These are phyloP conservation scores for Dalechampia spathulata DNA, from an alignment of 441 rosid genomes.

Conservation along the genomic window DNA sequence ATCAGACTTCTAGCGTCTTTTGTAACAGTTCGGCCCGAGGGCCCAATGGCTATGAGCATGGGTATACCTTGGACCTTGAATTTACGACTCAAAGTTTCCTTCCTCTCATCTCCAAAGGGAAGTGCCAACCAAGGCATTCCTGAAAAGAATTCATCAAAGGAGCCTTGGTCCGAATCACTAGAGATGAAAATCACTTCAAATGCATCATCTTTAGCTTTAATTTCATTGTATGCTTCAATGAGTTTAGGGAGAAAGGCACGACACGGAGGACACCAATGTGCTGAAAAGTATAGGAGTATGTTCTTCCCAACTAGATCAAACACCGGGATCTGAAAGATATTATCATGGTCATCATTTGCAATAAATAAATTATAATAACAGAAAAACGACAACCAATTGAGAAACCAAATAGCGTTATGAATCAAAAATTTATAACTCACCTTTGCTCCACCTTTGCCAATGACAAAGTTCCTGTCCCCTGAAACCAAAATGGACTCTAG, in stretches of 20 bases:
- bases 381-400: background rate
- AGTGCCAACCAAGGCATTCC: slow-evolving; percentile 82
- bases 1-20: slow-evolving; percentile 50
- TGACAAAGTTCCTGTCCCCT: slow-evolving; percentile 49
- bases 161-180: slow-evolving; percentile 49
- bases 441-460: slow-evolving; percentile 56
- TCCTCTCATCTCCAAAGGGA: slow-evolving; percentile 66
- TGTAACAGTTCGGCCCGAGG: slow-evolving; percentile 50
- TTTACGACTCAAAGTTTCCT: slow-evolving; percentile 37
- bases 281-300: slow-evolving; percentile 70
- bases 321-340: slow-evolving; percentile 43
- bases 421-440: slow-evolving; percentile 21
- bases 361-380: background rate
- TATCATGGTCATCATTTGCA: background rate
- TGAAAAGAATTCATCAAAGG: slow-evolving; percentile 51
- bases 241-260: slow-evolving; percentile 64
- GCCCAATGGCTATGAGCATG: slow-evolving; percentile 52
- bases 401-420: no score
- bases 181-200: slow-evolving; percentile 74
- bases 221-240: slow-evolving; percentile 45
- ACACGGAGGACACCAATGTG: slow-evolving; percentile 84
- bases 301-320: slow-evolving; percentile 60
- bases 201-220: slow-evolving; percentile 49
- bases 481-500: slow-evolving; percentile 57
- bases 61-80: slow-evolving; percentile 71